Percentiles rank a stretch among this genome's conserved stretches.
phyloP scores from a whole-genome alignment of 352 stramenopile genomes.

The Pythium aphanidermatum region DNA sequence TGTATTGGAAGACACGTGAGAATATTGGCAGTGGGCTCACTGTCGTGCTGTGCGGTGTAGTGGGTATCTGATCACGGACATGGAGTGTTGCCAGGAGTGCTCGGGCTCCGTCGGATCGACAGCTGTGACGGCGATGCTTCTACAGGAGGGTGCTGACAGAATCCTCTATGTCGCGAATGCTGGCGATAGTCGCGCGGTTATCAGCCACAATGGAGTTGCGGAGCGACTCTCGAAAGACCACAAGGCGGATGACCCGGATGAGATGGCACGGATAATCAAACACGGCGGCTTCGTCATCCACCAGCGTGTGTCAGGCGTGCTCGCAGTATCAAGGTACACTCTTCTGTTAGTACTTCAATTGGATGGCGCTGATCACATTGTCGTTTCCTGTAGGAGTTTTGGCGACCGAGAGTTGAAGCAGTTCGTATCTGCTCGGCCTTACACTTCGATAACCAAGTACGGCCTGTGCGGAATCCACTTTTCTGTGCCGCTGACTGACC shows the following conservation, averaged over 20 bases:
- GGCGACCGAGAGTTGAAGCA: slow-evolving; percentile 68
- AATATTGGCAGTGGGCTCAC: neutral
- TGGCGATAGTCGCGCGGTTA: slow-evolving; percentile 68
- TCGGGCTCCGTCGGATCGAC: slow-evolving; percentile 49
- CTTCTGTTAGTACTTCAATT: neutral
- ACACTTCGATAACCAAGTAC: slow-evolving; percentile 40
- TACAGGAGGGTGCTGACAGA: slow-evolving; percentile 30
- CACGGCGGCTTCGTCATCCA: slow-evolving; percentile 68
- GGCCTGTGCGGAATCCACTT: neutral
- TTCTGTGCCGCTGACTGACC: neutral
- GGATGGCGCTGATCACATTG: neutral
- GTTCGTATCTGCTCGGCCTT: slow-evolving; percentile 50
- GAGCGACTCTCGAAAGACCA: slow-evolving; percentile 66
- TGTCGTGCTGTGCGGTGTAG: slow-evolving; percentile 14
- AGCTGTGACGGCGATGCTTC: slow-evolving; percentile 43
- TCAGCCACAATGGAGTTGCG: slow-evolving; percentile 46
- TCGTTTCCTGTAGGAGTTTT: slow-evolving; percentile 48
- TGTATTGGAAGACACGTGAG: too few relatives aligned
- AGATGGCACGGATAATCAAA: slow-evolving; percentile 50
- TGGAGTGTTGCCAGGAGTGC: slow-evolving; percentile 59
- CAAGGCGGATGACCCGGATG: slow-evolving; percentile 52
- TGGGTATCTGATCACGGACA: slow-evolving; percentile 69
- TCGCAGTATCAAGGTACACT: slow-evolving; percentile 62
- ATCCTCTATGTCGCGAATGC: slow-evolving; percentile 63
- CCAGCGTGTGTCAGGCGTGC: slow-evolving; percentile 56